Conservation (phyloP, 345 rosid genomes). For the Sisymbrium altissimum region DNA sequence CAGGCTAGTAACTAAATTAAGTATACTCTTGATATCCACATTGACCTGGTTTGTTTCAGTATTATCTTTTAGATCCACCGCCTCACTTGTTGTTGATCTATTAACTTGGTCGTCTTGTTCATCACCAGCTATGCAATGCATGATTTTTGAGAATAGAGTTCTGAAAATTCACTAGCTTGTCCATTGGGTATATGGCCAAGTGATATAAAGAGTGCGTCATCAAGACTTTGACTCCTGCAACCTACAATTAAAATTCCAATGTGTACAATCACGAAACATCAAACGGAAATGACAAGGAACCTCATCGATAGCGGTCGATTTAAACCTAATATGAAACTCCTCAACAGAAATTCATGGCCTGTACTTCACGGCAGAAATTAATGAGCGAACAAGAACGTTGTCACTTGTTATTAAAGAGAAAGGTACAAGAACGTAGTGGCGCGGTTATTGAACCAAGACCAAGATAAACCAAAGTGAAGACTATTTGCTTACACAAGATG, state of each 20-base stretch:
- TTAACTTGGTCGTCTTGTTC: not conserved
- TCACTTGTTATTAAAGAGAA: too few relatives aligned
- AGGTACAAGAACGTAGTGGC: too few relatives aligned
- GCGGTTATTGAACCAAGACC: too few relatives aligned
- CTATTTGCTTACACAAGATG: not conserved
- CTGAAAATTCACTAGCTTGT: conserved; percentile 69
- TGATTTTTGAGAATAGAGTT: conserved; percentile 48
- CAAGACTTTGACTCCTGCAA: conserved; percentile 45
- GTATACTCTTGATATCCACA: conserved; percentile 48
- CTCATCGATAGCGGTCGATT: too few relatives aligned
- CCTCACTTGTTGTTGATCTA: conserved; percentile 6
- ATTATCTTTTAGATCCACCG: conserved; percentile 37
- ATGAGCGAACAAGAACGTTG: too few relatives aligned
- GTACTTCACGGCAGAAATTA: too few relatives aligned
- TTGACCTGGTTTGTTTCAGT: conserved; percentile 42
- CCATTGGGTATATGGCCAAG: conserved; percentile 81
- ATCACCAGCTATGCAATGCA: not conserved
- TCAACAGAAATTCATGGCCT: too few relatives aligned
- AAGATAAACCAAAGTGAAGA: not conserved
- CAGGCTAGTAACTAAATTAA: conserved; percentile 61
- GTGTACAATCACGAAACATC: too few relatives aligned
- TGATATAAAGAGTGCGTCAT: conserved; percentile 80
- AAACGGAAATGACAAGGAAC: too few relatives aligned
- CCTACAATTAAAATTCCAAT: too few relatives aligned
- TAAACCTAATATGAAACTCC: too few relatives aligned